phyloP scores from a whole-genome alignment of 192 early-diverging fungal genomes.

The Podila epigama region DNA sequence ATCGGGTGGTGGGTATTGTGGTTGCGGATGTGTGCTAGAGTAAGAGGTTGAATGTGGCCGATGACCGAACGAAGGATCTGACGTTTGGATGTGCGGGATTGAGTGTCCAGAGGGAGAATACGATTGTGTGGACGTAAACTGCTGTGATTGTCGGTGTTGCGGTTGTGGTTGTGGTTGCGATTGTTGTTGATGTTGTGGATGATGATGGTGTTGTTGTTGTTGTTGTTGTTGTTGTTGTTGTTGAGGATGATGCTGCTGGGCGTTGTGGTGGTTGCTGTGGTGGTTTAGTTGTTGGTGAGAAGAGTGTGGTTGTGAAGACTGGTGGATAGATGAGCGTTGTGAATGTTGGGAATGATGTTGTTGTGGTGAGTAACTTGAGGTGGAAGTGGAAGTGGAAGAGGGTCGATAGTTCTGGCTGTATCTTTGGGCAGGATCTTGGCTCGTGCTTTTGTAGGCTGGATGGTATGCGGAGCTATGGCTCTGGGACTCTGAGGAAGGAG shows the following conservation, averaged over 20 bases:
- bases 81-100: slow-evolving; percentile 9
- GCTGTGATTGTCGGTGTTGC: background rate
- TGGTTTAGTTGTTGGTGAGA: slow-evolving; percentile 1
- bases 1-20: slow-evolving; percentile 12
- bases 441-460: background rate
- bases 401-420: background rate
- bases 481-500: background rate
- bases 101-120: background rate
- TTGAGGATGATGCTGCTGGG: background rate
- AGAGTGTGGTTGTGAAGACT: too few relatives aligned
- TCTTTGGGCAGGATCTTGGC: background rate
- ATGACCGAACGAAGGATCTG: slow-evolving; percentile 30
- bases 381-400: background rate
- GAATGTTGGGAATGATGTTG: background rate
- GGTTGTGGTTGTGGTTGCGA: too few relatives aligned
- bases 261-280: slow-evolving; percentile 4
- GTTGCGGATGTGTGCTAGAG: slow-evolving; percentile 21
- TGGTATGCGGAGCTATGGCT: background rate
- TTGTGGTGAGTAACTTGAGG: background rate
- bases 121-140: background rate
- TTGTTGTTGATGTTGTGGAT: background rate
- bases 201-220: background rate
- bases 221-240: background rate
- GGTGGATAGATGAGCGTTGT: too few relatives aligned
- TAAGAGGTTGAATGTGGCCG: slow-evolving; percentile 33